Base-by-base conservation (phyloP, 768 basidiomycete species). In the Pisolithus marmoratus region DNA sequence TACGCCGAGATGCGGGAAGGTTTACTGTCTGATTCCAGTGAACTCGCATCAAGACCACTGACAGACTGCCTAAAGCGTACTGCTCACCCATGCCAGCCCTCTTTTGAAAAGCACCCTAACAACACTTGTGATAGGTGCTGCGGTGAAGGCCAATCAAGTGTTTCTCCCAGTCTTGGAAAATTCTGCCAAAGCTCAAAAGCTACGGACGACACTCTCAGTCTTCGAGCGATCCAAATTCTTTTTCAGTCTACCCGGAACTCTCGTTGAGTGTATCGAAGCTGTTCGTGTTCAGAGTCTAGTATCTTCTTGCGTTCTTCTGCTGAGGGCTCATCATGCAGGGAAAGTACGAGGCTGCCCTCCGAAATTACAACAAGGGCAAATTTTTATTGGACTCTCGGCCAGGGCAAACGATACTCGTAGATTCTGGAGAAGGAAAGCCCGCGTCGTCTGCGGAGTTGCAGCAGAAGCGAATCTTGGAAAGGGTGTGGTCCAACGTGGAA, bases 171-270 rank as follows among this genome's bases (percentile, higher is more conserved):
- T 97, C 26, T 77, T 99, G 38, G 95, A 98, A 65, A 97, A 97
- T 56, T 84, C 94, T 3, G 85, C 90, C 29, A 98, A 97, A 64
- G 93, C 95, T 14, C 85, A 92, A 62, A 91, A 94, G 66, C 73
- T 99, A 4, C 85, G 90, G 36, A 90, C 88, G 0, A 97, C 96
- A 0, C 81, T 98, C 6, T 87, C 91, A 31, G 91, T 98, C 19
- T 97, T 99, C 57, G 95, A 98, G 59, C 81, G 93, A 40, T 94
- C 91, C 47, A 95, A 94, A 61, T 99, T 97, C 78, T 91, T 98
- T 69, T 98, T 98, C 79, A 97, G 95, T 62, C 78, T 99, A n/a
- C 95, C 96, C 0, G 86, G 87, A 27, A 85, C 87, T 43, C 81
- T 99, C 22, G 78, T 89, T 22, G 95, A 94, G 63, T 86, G 81